These are phyloP conservation scores for Elasticomyces elasticus DNA, from an alignment of 495 filamentous ascomycete species.

Conservation along the genomic window DNA sequence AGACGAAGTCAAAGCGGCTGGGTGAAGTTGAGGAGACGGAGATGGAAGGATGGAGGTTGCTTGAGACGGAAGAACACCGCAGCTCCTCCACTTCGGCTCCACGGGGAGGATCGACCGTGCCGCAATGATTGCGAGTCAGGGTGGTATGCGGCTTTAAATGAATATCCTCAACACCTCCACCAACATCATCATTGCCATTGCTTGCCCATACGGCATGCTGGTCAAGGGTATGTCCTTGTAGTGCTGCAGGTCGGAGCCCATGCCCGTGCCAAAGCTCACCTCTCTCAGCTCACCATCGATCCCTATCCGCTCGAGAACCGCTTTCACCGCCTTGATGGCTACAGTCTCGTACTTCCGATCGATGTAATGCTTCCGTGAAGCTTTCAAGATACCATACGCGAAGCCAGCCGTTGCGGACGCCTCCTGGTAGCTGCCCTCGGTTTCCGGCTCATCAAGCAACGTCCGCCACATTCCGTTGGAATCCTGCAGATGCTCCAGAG, in stretches of 20 bases:
- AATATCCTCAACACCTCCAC: conserved; percentile 54
- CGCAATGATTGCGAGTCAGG: too few relatives aligned
- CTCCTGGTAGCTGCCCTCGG: conserved; percentile 55
- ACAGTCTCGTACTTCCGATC: conserved; percentile 37
- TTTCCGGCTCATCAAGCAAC: conserved; percentile 48
- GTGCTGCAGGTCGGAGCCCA: conserved; percentile 56
- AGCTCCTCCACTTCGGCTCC: too few relatives aligned
- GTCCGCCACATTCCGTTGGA: conserved; percentile 56
- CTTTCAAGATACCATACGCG: conserved; percentile 65
- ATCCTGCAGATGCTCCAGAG: conserved; percentile 46
- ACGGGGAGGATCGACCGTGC: too few relatives aligned
- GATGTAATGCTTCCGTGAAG: conserved; percentile 57
- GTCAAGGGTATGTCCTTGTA: conserved; percentile 61
- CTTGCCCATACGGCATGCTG: conserved; percentile 69
- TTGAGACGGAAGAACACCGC: too few relatives aligned
- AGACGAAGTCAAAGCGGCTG: too few relatives aligned
- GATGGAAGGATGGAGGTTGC: too few relatives aligned
- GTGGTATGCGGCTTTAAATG: conserved; percentile 19
- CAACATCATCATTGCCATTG: conserved; percentile 65
- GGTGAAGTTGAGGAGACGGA: too few relatives aligned
- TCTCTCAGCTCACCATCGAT: conserved; percentile 54
- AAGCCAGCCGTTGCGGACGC: conserved; percentile 66
- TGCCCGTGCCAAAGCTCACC: conserved; percentile 63
- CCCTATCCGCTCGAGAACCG: conserved; percentile 51
- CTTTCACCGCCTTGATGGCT: conserved; percentile 50